phyloP scores from a whole-genome alignment of 1,284 basidiomycete species.

The Salmacisia buchloeana region DNA sequence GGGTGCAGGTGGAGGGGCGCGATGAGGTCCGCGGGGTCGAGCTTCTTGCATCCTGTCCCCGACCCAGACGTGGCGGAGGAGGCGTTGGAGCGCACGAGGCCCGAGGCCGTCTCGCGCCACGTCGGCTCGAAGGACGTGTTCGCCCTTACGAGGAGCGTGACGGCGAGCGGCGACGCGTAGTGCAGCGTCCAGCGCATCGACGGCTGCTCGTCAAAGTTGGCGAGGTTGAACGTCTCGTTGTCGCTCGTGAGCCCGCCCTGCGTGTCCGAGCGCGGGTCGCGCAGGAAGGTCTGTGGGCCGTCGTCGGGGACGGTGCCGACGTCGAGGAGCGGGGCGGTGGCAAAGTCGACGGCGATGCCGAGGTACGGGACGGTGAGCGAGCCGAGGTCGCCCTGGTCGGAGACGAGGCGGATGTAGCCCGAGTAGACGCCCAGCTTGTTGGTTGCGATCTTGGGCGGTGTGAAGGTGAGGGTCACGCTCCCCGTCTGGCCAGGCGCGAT shows the following conservation, averaged over 20 bases:
- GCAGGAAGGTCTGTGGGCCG: constrained; percentile 18
- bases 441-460: constrained; percentile 56
- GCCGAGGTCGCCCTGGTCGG: not conserved
- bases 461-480: constrained; percentile 49
- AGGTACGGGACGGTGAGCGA: constrained; percentile 38
- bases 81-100: too few species aligned
- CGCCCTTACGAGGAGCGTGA: not conserved
- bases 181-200: not conserved
- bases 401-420: not conserved
- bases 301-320: constrained; percentile 22
- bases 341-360: constrained; percentile 57
- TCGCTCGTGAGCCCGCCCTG: constrained; percentile 22
- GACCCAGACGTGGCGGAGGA: too few species aligned
- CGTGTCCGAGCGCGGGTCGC: constrained; percentile 11
- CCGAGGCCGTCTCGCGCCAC: too few species aligned
- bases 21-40: too few species aligned
- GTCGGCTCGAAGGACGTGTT: not conserved
- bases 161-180: not conserved
- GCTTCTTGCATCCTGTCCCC: too few species aligned
- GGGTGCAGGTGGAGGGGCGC: too few species aligned
- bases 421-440: constrained; percentile 58
- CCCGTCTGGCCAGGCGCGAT: constrained; percentile 50
- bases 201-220: not conserved
- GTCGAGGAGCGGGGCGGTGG: too few species aligned
- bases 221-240: not conserved